Evolutionary conservation across 1,284 basidiomycete species (phyloP), one percentile per base, ranked within the genome.

Genomic region (Boletus mariae): DNA sequence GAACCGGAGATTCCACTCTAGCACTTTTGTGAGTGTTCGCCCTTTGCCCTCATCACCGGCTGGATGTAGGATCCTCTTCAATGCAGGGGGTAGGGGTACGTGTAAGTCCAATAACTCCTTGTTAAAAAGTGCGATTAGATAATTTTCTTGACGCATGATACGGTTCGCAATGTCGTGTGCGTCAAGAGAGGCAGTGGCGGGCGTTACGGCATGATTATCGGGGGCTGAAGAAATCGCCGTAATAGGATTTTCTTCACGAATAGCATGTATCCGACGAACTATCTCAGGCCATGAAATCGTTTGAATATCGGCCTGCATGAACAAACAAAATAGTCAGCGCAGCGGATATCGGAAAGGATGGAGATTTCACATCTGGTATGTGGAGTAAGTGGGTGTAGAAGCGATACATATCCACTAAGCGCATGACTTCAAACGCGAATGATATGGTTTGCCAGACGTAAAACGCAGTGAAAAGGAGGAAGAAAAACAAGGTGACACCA

Each of bases 61-160:
- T n/a, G 47, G 61, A 32, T 59, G 56, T 28, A 85, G 68, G 42
- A 85, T 76, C 9, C 72, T 74, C 57, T 80, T 77, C 44, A 88
- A 59, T 12, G 74, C 54, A 8, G 65, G 68, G 1, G 92, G 92
- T 17, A 94, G 62, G 1, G 95, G 95, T 2, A 91, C 80, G 6
- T 86, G 84, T 12, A 98, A 79, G 70, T 99, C 91, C 44, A 99
- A 77, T 4, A 98, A 72, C 61, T 97, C 94, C 66, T 98, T 98
- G 75, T 98, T 98, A 74, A 99, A 98, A 13, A 99, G 73, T 0
- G 96, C 95, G 55, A 98, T 97, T 47, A 99, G 80, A 70, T 98
- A 99, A 73, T 99, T 99, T 70, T 98, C 94, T 69, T 97, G 92
- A 17, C 96, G 83, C 83, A 99, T 85, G 65, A 99, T 97, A 45